Conservation (phyloP, 23 red algal species). For the Agarophyton chilense region DNA sequence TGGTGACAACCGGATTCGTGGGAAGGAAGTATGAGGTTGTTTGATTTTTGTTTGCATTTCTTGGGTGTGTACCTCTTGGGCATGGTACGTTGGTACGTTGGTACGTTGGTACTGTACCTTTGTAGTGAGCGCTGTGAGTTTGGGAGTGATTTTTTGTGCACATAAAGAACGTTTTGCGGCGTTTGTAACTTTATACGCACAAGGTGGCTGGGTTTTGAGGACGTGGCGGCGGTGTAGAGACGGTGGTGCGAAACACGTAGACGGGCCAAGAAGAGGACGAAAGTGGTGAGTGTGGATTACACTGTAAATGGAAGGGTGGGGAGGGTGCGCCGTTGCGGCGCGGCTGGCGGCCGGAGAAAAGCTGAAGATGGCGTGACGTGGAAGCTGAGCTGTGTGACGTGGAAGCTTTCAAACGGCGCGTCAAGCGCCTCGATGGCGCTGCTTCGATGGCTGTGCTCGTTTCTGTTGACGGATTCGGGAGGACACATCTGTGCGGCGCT, state of each 20-base stretch:
- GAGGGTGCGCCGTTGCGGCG: too few relatives aligned
- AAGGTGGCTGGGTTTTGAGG: too few relatives aligned
- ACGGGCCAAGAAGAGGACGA: too few relatives aligned
- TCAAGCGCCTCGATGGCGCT: neutral
- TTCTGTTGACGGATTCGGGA: neutral
- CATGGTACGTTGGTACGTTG: too few relatives aligned
- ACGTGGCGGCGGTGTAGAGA: too few relatives aligned
- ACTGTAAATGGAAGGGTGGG: neutral
- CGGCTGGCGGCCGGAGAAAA: neutral
- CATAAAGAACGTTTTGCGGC: neutral
- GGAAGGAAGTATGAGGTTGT: conserved; percentile 1
- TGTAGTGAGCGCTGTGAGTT: too few relatives aligned
- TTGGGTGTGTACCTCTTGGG: too few relatives aligned
- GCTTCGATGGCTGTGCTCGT: conserved; percentile 14
- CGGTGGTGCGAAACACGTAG: neutral
- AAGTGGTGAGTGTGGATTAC: too few relatives aligned
- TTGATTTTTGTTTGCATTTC: too few relatives aligned
- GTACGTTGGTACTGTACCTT: too few relatives aligned
- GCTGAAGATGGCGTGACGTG: neutral
- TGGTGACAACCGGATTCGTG: conserved; percentile 17
- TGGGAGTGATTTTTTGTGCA: too few relatives aligned
- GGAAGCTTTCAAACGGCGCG: neutral
- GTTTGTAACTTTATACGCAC: neutral
- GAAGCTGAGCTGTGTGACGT: neutral
- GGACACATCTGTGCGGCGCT: too few relatives aligned